Evolutionary conservation across 2,329 filamentous ascomycete species (phyloP), one percentile per base, ranked within the genome.

Genomic region (Fusarium anguioides): DNA sequence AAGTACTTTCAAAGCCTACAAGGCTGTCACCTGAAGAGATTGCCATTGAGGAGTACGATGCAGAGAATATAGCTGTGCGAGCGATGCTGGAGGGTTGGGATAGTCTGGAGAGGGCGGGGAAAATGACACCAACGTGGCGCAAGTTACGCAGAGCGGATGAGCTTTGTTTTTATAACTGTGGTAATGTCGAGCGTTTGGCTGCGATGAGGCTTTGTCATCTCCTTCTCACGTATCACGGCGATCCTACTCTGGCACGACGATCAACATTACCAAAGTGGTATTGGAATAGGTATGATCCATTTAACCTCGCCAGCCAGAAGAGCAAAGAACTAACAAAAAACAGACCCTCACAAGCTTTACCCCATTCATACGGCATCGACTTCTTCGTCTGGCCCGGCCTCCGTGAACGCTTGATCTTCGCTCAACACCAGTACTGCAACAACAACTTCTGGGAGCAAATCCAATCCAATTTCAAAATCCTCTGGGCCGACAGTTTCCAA

Each of bases 321-420:
- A 23, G 70, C 33, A 7, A 3, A 5, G 0, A 2, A 9, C 51
- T 72, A 23, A 71, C 33, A 7, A 3, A 5, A 0, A 2, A 2
- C 12, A 76, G 75, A 20, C 75, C 75, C 2, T 75, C 74, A 9
- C 74, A 76, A 49, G 45, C 57, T 1, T 31, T 76, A 2, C 64
- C 74, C 2, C 75, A 76, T 10, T 71, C 75, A 0, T 74, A 73
- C 23, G 75, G 71, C 3, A 75, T 76, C 10, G 75, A 76, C 57
- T 76, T 74, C 35, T 75, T 76, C 6, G 73, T 74, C 23, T 76
- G 75, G 74, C 74, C 74, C 0, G 74, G 74, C 3, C 20, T 76
- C 1, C 60, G 74, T 14, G 74, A 76, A 26, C 74, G 74, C 4
- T 74, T 76, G 33, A 60, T 76, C 1, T 76, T 76, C 39, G 62